A percentile compares a stretch with the other conserved stretches of the same genome.
Evolutionary conservation across 495 filamentous ascomycete species (phyloP).

Genomic region (Cladorrhinum samala): DNA sequence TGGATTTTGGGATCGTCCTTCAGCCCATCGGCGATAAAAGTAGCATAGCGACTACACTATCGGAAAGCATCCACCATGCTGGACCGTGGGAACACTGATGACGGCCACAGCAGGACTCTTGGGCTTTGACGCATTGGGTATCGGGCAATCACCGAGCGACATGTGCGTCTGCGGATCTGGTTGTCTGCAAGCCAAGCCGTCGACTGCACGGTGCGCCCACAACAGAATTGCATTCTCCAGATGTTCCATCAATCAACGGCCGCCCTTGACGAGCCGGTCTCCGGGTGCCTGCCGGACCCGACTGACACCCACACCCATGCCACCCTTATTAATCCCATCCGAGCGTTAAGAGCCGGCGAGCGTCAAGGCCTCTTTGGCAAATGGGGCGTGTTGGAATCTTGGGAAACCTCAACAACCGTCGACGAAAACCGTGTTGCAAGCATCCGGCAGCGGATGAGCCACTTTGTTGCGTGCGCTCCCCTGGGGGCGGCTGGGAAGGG

Average conservation of each 20-base stretch:
- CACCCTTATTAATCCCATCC: neutral
- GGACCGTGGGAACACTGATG: too few relatives aligned
- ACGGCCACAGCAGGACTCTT: too few relatives aligned
- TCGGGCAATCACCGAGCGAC: neutral
- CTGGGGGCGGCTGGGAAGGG: neutral
- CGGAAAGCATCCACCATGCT: too few relatives aligned
- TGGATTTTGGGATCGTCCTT: too few relatives aligned
- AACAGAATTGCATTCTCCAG: neutral
- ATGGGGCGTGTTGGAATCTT: too few relatives aligned
- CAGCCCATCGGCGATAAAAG: too few relatives aligned
- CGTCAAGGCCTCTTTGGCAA: too few relatives aligned
- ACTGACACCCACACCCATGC: slow-evolving; percentile 1
- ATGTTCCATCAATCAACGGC: slow-evolving; percentile 6
- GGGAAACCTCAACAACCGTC: neutral
- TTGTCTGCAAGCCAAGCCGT: neutral
- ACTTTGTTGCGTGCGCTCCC: neutral
- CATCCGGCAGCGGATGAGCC: neutral
- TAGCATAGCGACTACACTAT: too few relatives aligned
- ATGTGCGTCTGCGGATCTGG: neutral
- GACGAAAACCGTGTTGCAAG: neutral
- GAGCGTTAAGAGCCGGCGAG: neutral
- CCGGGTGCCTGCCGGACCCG: slow-evolving; percentile 6
- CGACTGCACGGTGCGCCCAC: too few relatives aligned
- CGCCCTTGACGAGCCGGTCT: slow-evolving; percentile 10
- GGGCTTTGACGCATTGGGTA: neutral